Base-by-base conservation (phyloP, 2,329 filamentous ascomycete genomes). In the Xylaria sp. region DNA sequence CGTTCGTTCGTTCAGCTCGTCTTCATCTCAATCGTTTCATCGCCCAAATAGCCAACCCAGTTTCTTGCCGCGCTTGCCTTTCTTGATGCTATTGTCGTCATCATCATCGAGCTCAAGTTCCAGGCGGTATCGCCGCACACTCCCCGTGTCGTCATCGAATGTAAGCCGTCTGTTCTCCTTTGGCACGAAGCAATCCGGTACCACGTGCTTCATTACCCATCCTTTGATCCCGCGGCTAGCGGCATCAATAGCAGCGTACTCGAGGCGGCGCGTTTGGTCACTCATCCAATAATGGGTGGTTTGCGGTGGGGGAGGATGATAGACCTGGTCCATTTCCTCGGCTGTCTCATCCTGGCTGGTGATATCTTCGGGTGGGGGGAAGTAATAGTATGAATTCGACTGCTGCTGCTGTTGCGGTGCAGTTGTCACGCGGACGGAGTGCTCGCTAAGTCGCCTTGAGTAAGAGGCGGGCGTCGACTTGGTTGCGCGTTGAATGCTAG, bases 221-320 rank as follows among this genome's bases (percentile, higher is more conserved):
- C 87, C 87, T 66, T 82, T 82, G 31, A 89, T 78, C 4, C 87
- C 87, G 1, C 80, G 79, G 37, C 81, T 83, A 1, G 87, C 86
- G 0, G 86, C 86, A 52, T 89, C 87, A 42, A 89, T 89, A 58
- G 87, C 87, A 0, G 86, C 87, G 68, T 89, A 89, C 76, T 89
- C 87, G 3, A 88, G 79, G 11, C 86, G 80, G 3, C 87, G 81
- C 0, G 87, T 89, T 56, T 80, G 80, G 71, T 89, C 85, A 69
- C 85, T 88, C 1, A 86, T 89, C 87, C 87, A 89, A 75, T 89
- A 89, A 71, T 89, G 85, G 1, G 84, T 85, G 2, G 87, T 88
- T 67, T 83, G 81, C 3, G 84, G 84, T 12, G 84, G 86, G 1
- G 79, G 78, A 2, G 79, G 75, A 35, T 78, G 77, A 33, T 62